Percentiles rank a stretch among this genome's conserved stretches.
These are phyloP conservation scores for Cynanchum wilfordii DNA, from an alignment of 257 asterid species.

Conservation along the genomic window DNA sequence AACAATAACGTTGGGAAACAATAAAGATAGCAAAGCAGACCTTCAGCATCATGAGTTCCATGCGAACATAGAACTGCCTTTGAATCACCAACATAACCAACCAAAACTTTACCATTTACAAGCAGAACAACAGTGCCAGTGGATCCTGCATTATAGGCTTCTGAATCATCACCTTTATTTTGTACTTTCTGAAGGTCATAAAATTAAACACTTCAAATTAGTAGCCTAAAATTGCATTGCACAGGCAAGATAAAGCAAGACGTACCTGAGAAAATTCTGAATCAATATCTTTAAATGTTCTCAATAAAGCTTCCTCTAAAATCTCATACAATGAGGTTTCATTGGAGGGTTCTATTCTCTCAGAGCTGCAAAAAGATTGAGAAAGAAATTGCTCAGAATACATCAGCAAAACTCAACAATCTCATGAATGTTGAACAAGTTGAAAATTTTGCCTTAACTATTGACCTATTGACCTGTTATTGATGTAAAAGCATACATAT, in stretches of 20 bases:
- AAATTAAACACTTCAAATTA: slow-evolving; percentile 16
- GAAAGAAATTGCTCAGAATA: slow-evolving; percentile 1
- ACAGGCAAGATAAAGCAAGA: slow-evolving; percentile 14
- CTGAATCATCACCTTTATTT: not conserved
- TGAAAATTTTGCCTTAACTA: not conserved
- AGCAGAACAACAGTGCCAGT: slow-evolving; percentile 49
- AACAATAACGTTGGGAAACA: not conserved
- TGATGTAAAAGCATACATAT: not conserved
- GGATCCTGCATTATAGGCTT: slow-evolving; percentile 51
- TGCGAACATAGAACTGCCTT: slow-evolving; percentile 61
- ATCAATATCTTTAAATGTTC: slow-evolving; percentile 64
- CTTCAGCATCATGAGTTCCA: slow-evolving; percentile 28
- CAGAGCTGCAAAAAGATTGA: slow-evolving; percentile 28
- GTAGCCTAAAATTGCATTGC: slow-evolving; percentile 6
- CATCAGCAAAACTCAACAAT: not conserved
- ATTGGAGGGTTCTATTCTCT: slow-evolving; percentile 19
- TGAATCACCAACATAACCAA: slow-evolving; percentile 67
- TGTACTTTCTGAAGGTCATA: slow-evolving; percentile 45
- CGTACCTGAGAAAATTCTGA: slow-evolving; percentile 52
- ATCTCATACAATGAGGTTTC: slow-evolving; percentile 25
- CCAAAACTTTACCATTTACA: slow-evolving; percentile 41
- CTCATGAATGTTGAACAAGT: not conserved
- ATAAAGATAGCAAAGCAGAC: slow-evolving; percentile 19
- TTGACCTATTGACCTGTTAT: not conserved
- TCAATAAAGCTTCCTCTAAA: slow-evolving; percentile 53